phyloP scores from a whole-genome alignment of 1,139 yeast genomes.

The Diutina pseudorugosa region DNA sequence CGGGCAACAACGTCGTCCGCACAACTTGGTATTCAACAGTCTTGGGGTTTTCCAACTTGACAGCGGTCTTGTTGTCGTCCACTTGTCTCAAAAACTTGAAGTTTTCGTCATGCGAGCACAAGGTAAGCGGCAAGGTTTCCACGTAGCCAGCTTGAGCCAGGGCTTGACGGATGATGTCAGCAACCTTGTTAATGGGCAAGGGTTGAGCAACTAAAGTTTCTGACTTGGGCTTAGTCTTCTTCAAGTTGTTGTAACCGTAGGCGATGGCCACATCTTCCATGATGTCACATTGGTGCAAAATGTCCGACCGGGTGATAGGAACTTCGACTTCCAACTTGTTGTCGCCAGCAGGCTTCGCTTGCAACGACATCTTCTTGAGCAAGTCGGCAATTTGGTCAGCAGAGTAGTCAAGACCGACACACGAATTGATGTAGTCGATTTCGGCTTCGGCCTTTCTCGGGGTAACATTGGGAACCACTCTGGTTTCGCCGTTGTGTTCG shows the following conservation, averaged over 20 bases:
- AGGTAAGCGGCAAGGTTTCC: slow-evolving; percentile 90
- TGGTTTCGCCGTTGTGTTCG: slow-evolving; percentile 67
- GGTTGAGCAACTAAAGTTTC: slow-evolving; percentile 79
- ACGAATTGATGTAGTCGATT: slow-evolving; percentile 77
- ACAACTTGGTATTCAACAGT: slow-evolving; percentile 96
- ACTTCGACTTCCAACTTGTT: slow-evolving; percentile 55
- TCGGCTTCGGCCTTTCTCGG: slow-evolving; percentile 69
- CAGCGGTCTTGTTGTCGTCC: slow-evolving; percentile 73
- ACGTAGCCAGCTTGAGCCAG: slow-evolving; percentile 93
- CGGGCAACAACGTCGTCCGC: slow-evolving; percentile 88
- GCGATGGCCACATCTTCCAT: slow-evolving; percentile 98
- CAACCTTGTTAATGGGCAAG: slow-evolving; percentile 78
- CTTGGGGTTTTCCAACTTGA: slow-evolving; percentile 90
- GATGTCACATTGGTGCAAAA: slow-evolving; percentile 94
- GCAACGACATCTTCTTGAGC: slow-evolving; percentile 71
- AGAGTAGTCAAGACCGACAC: slow-evolving; percentile 67
- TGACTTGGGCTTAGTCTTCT: slow-evolving; percentile 69
- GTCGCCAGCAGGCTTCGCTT: slow-evolving; percentile 44
- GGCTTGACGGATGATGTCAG: slow-evolving; percentile 84
- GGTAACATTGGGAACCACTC: slow-evolving; percentile 62
- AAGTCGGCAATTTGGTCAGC: slow-evolving; percentile 58
- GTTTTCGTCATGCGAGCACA: slow-evolving; percentile 95
- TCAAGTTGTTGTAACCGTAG: slow-evolving; percentile 85
- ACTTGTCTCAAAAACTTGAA: slow-evolving; percentile 66
- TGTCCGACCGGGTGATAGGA: slow-evolving; percentile 92